These are phyloP conservation scores for Podila horticola DNA, from an alignment of 192 early-diverging fungal species.

Conservation along the genomic window DNA sequence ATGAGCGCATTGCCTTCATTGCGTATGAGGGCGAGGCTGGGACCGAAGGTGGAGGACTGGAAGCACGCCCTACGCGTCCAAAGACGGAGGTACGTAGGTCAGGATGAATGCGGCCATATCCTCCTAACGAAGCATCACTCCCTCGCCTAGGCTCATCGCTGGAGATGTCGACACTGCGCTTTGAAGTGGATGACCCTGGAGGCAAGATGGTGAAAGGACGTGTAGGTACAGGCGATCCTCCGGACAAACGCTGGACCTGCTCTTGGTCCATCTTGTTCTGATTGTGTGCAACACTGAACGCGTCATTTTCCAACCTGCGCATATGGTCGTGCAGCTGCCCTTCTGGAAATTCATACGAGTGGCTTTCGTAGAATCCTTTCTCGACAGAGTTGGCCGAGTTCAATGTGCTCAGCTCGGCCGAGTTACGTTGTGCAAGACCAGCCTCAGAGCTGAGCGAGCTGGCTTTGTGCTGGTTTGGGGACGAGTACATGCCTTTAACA, in stretches of 20 bases:
- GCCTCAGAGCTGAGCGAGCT: conserved; percentile 9
- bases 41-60: conserved; percentile 20
- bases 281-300: conserved; percentile 9
- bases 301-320: conserved; percentile 12
- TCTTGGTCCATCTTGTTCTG: conserved; percentile 21
- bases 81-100: conserved; percentile 26
- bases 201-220: conserved; percentile 11
- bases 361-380: conserved; percentile 1
- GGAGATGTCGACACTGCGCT: neutral
- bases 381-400: conserved; percentile 28
- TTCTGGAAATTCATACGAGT: neutral
- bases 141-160: neutral
- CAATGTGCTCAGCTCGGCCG: conserved; percentile 25
- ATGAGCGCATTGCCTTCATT: neutral
- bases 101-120: neutral
- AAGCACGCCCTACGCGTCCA: neutral
- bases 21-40: neutral
- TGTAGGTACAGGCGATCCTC: neutral
- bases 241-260: neutral
- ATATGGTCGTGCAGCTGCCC: conserved; percentile 1
- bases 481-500: conserved; percentile 24
- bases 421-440: conserved; percentile 16
- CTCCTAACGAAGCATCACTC: neutral
- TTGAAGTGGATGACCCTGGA: neutral
- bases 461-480: conserved; percentile 7